Conservation (phyloP, 108 stramenopile genomes). For the Pelagomonas calceolata region DNA sequence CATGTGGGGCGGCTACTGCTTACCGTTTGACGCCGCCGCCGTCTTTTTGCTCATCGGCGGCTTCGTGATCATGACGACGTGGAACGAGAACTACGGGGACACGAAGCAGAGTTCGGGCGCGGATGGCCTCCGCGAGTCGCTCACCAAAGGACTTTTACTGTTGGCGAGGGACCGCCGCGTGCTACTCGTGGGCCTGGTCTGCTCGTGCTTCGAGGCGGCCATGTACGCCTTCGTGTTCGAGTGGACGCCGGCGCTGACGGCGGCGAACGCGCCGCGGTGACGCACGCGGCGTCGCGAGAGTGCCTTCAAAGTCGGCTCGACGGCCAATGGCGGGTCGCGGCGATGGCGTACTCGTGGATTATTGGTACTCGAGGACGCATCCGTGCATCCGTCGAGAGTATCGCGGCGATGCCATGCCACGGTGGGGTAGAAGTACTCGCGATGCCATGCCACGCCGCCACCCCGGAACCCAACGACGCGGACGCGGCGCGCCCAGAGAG, state of each 20-base stretch:
- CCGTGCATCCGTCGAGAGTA: not conserved
- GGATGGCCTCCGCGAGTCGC: too few relatives aligned
- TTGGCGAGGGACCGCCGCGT: slow-evolving; percentile 57
- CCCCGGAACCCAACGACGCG: not conserved
- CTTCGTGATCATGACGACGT: slow-evolving; percentile 51
- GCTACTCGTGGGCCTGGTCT: slow-evolving; percentile 55
- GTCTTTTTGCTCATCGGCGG: slow-evolving; percentile 58
- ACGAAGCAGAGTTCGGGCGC: slow-evolving; percentile 4
- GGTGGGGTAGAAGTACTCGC: too few relatives aligned
- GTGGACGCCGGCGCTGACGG: slow-evolving; percentile 83
- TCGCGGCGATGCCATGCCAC: too few relatives aligned
- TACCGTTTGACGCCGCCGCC: slow-evolving; percentile 84
- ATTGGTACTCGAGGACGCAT: too few relatives aligned
- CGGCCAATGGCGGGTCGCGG: too few relatives aligned
- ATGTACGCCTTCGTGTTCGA: slow-evolving; percentile 90
- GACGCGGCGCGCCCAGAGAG: not conserved
- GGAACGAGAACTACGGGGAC: slow-evolving; percentile 91
- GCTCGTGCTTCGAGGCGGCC: slow-evolving; percentile 73
- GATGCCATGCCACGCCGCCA: too few relatives aligned
- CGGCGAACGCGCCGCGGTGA: not conserved
- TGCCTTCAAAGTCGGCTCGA: too few relatives aligned
- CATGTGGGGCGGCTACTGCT: slow-evolving; percentile 62
- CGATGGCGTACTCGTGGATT: too few relatives aligned
- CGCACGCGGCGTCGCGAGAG: too few relatives aligned
- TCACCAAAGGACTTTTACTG: slow-evolving; percentile 46